Evolutionary conservation across 2,329 filamentous ascomycete species (phyloP), one percentile per base, ranked within the genome.

Genomic region (Coleophoma cylindrospora): DNA sequence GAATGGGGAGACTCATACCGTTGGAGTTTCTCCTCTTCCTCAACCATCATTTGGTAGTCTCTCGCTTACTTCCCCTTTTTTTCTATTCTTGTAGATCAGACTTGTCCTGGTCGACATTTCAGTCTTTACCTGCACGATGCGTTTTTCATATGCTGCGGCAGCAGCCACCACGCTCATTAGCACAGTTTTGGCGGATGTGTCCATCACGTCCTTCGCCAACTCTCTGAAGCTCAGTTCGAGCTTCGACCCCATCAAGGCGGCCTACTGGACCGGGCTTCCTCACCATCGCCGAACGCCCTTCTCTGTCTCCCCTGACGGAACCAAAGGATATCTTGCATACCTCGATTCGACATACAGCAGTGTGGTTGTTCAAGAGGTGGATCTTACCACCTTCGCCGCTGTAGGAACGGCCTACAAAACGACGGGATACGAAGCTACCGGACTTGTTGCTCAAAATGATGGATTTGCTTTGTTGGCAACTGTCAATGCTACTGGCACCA

Each of bases 221-320:
- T 69, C 70, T 45, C 61, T 81, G 45, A 66, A 71, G 32, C 70
- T 83, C n/a, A 67, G 70, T 27, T 66, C 67, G 54, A 66, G 69
- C 34, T 83, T 83, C 66, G 75, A 79, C 58, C 79, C 80, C 6
- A 69, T 83, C 56, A 77, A 80, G 62, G 71, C 72, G 15, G 74
- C 79, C 9, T 84, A 84, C 71, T 83, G 80, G 80, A 83, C 80
- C 13, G 73, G 72, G 17, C 73, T 76, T 43, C 77, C 79, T 41
- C 81, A 84, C 57, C 80, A 84, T 62, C 76, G 80, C 43, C 75
- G 80, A 47, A 83, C 80, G 12, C 80, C 80, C 6, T 84, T 84
- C 54, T 74, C 80, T n/a, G 70, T 81, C 33, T 83, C 80, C 1
- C 79, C 80, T 2, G 74, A 83, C 61, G 79, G 79, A 52, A 76